A percentile compares a stretch with the other conserved stretches of the same genome.
These are phyloP conservation scores for Geranium rotundifolium DNA, from an alignment of 345 rosid genomes.

Conservation along the genomic window DNA sequence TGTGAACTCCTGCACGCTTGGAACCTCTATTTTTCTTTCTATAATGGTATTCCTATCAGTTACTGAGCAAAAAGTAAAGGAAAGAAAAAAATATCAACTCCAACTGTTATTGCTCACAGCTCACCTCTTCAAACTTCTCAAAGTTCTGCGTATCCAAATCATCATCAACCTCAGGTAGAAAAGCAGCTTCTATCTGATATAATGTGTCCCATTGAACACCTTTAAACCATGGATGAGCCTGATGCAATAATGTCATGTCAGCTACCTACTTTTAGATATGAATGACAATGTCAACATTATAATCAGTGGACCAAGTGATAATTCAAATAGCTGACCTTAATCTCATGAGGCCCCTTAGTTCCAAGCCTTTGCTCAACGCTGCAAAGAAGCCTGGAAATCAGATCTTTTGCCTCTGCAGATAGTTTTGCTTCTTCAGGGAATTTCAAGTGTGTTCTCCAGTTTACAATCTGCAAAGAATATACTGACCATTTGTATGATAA, in stretches of 20 bases:
- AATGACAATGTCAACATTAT: neutral
- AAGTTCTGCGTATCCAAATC: slow-evolving; percentile 89
- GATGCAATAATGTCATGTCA: slow-evolving; percentile 2
- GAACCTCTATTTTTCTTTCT: neutral
- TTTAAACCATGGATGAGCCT: slow-evolving; percentile 98
- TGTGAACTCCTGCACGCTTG: neutral
- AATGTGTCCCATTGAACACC: slow-evolving; percentile 67
- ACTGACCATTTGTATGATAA: neutral
- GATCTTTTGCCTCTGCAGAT: slow-evolving; percentile 74
- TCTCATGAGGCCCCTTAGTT: slow-evolving; percentile 52
- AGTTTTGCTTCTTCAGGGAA: slow-evolving; percentile 79
- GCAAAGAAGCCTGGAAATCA: slow-evolving; percentile 68
- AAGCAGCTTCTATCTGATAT: slow-evolving; percentile 83
- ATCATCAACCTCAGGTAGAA: slow-evolving; percentile 71
- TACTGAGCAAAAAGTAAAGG: neutral
- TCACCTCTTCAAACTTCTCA: slow-evolving; percentile 87
- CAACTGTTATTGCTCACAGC: neutral
- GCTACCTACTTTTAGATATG: neutral
- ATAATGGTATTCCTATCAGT: slow-evolving; percentile 6
- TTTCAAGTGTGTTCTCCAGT: slow-evolving; percentile 70
- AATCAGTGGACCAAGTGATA: neutral
- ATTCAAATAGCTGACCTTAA: slow-evolving; percentile 34
- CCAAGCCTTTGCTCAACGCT: slow-evolving; percentile 84
- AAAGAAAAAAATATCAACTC: neutral
- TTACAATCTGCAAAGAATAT: slow-evolving; percentile 51